Conservation (phyloP, 2,329 filamentous ascomycete genomes). For the Penicillium sp. region DNA sequence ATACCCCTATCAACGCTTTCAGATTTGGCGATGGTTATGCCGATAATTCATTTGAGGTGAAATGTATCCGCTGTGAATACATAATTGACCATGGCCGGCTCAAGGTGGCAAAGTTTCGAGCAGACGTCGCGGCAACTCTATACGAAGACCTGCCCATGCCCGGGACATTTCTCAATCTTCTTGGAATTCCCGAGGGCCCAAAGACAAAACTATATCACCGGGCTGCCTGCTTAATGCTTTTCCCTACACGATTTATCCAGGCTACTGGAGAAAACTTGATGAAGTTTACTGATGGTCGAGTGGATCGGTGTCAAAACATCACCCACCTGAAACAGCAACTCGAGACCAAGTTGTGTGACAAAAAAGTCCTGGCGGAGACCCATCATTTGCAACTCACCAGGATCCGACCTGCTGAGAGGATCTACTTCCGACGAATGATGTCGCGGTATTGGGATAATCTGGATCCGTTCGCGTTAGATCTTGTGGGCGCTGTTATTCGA, state of each 20-base stretch:
- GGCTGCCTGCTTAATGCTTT: conserved; percentile 17
- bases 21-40: conserved; percentile 29
- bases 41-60: conserved; percentile 46
- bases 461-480: conserved; percentile 39
- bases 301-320: conserved; percentile 46
- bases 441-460: conserved; percentile 44
- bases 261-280: conserved; percentile 45
- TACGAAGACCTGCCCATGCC: conserved; percentile 57
- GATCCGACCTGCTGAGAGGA: conserved; percentile 14
- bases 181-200: conserved; percentile 49
- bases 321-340: conserved; percentile 35
- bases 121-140: conserved; percentile 54
- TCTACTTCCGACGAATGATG: conserved; percentile 48
- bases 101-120: conserved; percentile 60
- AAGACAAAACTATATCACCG: background rate
- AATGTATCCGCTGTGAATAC: conserved; percentile 53
- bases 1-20: conserved; percentile 20
- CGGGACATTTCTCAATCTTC: conserved; percentile 61
- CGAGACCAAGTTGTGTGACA: conserved; percentile 45
- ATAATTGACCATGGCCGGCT: conserved; percentile 58
- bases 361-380: conserved; percentile 42
- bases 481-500: conserved; percentile 43
- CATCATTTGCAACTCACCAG: conserved; percentile 14
- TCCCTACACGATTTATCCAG: conserved; percentile 12
- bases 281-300: conserved; percentile 55